These are phyloP conservation scores for Alternaria ethzedia DNA, from an alignment of 2,329 filamentous ascomycete genomes.

Conservation along the genomic window DNA sequence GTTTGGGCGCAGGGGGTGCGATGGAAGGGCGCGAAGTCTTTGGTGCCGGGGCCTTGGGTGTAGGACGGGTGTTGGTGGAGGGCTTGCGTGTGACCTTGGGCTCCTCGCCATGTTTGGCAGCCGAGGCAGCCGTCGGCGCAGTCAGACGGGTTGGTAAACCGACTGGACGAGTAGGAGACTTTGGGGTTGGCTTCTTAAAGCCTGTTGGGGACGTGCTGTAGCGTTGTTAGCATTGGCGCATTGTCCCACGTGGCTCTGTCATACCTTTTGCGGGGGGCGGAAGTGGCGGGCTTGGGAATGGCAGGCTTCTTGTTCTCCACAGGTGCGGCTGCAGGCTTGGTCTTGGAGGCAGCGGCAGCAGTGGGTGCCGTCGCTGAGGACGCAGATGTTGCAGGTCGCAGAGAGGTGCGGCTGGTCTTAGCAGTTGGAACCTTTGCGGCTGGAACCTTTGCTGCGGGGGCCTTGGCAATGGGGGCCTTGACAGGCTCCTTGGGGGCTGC, in stretches of 20 bases:
- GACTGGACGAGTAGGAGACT: constrained; percentile 72
- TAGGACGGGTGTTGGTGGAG: constrained; percentile 47
- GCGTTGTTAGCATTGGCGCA: constrained; percentile 6
- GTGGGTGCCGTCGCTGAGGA: constrained; percentile 27
- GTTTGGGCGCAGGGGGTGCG: constrained; percentile 53
- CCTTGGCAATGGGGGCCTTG: constrained; percentile 24
- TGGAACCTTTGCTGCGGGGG: constrained; percentile 2
- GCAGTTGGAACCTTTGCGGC: constrained; percentile 18
- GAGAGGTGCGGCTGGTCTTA: constrained; percentile 38
- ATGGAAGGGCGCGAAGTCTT: constrained; percentile 47
- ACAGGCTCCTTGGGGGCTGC: constrained; percentile 28
- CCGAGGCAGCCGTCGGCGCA: constrained; percentile 73
- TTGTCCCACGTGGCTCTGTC: neutral
- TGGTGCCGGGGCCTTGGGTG: constrained; percentile 36
- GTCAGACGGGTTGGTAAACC: constrained; percentile 71
- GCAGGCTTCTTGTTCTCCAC: constrained; percentile 19
- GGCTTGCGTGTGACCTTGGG: constrained; percentile 49
- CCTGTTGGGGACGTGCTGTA: constrained; percentile 33
- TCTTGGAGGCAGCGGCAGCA: constrained; percentile 26
- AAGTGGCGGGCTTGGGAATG: constrained; percentile 18
- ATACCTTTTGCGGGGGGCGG: constrained; percentile 21
- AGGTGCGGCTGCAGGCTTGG: constrained; percentile 13
- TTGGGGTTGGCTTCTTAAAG: constrained; percentile 49
- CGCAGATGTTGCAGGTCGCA: constrained; percentile 31
- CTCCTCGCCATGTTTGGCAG: constrained; percentile 61